A percentile compares a stretch with the other conserved stretches of the same genome.
Evolutionary conservation across 1,284 basidiomycete genomes (phyloP).

Genomic region (Melampsora americana): DNA sequence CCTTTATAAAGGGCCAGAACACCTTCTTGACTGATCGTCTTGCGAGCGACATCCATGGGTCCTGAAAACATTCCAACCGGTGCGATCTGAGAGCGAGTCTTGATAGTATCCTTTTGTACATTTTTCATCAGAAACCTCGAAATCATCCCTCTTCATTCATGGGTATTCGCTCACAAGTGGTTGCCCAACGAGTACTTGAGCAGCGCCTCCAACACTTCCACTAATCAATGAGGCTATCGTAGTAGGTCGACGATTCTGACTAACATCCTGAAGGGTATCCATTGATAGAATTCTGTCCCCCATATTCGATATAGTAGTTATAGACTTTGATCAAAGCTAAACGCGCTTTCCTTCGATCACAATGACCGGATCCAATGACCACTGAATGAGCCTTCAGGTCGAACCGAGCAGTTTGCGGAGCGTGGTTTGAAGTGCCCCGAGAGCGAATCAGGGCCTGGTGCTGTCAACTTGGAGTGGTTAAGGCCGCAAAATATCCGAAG

Average conservation of each 20-base stretch:
- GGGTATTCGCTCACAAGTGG: slow-evolving; percentile 56
- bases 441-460: too few relatives aligned
- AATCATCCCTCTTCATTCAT: background rate
- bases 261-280: background rate
- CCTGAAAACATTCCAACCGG: slow-evolving; percentile 67
- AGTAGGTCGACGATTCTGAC: slow-evolving; percentile 9
- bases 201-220: slow-evolving; percentile 72
- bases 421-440: too few relatives aligned
- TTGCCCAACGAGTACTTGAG: slow-evolving; percentile 76
- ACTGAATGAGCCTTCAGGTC: too few relatives aligned
- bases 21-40: slow-evolving; percentile 81
- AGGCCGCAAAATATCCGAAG: too few relatives aligned
- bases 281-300: background rate
- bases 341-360: too few relatives aligned
- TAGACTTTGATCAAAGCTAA: too few relatives aligned
- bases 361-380: too few relatives aligned
- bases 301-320: too few relatives aligned
- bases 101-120: slow-evolving; percentile 55
- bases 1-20: slow-evolving; percentile 89
- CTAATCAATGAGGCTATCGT: slow-evolving; percentile 60
- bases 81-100: slow-evolving; percentile 58
- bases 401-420: too few relatives aligned
- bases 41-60: slow-evolving; percentile 73
- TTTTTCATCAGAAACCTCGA: background rate
- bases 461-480: too few relatives aligned